Evolutionary conservation across 192 early-diverging fungal genomes (phyloP), one percentile per base, ranked within the genome.

Genomic region (Entomortierella beljakovae): DNA sequence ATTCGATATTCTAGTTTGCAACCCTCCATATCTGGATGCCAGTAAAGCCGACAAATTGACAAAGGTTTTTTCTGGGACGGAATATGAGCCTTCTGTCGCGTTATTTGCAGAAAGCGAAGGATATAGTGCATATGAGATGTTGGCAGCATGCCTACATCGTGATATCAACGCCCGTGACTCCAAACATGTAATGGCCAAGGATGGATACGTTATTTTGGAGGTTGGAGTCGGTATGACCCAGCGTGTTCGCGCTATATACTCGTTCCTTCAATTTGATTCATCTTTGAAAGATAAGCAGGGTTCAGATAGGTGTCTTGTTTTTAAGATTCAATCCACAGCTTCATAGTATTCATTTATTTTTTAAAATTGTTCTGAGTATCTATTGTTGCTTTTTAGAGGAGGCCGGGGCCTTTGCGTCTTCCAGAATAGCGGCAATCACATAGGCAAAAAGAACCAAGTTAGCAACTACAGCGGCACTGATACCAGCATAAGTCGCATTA

Each of bases 21-120:
- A 94, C 52, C 93, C 93, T 25, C 93, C 93, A 0, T 94, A 94
- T 54, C 71, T 94, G 26, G 80, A 87, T 23, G 32, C 57, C 4
- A 72, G 52, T 6, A 84, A 71, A 13, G 59, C 62, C 2, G 22
- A 28, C 4, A 69, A 58, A 25, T 38, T 79, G 63, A 84, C 69
- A 0, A 72, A 60, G 0, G 60, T 71, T 10, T 76, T 83, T 18
- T 70, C 85, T 28, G 83, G 61, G 9, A 75, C 81, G 18, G 53
- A 74, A 18, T 73, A 88, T 59, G 92, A 94, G 63, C 92, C 92
- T 4, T 33, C 61, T n/a, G 64, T 88, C 46, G 92, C 92, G 6
- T 69, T 94, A 20, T 86, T 91, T 64, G 88, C 88, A 2, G 84
- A 81, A 13, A 86, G 88, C 0, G 83, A 84, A 22, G 92, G 92